Conservation (phyloP, 2,329 filamentous ascomycete species). For the Cadophora gregata region DNA sequence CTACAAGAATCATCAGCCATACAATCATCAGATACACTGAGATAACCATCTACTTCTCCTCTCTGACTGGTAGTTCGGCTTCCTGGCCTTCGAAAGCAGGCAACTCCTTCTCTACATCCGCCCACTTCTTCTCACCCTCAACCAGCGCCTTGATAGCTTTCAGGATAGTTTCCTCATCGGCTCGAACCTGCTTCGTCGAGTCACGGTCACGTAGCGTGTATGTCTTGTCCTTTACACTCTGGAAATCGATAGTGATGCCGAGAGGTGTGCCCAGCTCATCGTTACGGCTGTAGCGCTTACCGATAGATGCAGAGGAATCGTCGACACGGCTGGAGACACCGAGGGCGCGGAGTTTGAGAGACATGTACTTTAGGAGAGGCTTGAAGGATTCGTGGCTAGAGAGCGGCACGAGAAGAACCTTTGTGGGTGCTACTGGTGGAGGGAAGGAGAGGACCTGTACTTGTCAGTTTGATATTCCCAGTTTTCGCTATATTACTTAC, state of each 20-base stretch:
- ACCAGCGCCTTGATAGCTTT: slow-evolving; percentile 65
- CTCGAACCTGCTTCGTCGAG: slow-evolving; percentile 88
- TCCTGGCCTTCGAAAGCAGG: slow-evolving; percentile 86
- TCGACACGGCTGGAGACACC: slow-evolving; percentile 87
- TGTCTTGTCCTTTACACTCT: slow-evolving; percentile 85
- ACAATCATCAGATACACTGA: background rate
- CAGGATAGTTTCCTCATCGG: slow-evolving; percentile 79
- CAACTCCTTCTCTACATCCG: slow-evolving; percentile 75
- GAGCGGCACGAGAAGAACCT: slow-evolving; percentile 90
- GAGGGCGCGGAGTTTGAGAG: slow-evolving; percentile 74
- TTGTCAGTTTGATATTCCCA: background rate
- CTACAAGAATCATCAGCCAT: slow-evolving; percentile 4
- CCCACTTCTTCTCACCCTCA: slow-evolving; percentile 61
- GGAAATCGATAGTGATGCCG: slow-evolving; percentile 94
- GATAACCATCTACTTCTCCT: slow-evolving; percentile 16
- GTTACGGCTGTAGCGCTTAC: slow-evolving; percentile 93
- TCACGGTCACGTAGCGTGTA: slow-evolving; percentile 91
- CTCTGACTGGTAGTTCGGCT: slow-evolving; percentile 38
- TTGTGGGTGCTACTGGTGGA: slow-evolving; percentile 84
- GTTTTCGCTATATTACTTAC: slow-evolving; percentile 60
- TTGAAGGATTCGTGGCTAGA: slow-evolving; percentile 82
- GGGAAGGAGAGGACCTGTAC: slow-evolving; percentile 75
- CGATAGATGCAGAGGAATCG: slow-evolving; percentile 88
- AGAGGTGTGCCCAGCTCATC: slow-evolving; percentile 95
- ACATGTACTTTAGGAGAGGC: slow-evolving; percentile 75